Evolutionary conservation across 164 flowering plant species (phyloP).

Genomic region (Berberis thunbergii): DNA sequence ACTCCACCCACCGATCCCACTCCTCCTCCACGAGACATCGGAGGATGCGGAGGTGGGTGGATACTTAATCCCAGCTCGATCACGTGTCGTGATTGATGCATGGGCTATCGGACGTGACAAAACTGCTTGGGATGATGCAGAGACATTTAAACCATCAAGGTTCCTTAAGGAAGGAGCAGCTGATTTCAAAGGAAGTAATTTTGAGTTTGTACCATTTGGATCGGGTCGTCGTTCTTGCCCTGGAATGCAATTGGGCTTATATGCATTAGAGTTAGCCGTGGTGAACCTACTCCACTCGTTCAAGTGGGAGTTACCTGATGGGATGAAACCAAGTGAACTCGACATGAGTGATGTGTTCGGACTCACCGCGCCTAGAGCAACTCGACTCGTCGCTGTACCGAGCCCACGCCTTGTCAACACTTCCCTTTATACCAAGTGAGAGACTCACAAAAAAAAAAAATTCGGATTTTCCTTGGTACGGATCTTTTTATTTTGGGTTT

Average conservation of each 20-base stretch:
- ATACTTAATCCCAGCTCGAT: constrained; percentile 7
- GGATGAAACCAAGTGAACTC: background rate
- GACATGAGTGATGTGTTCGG: background rate
- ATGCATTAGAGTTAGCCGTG: background rate
- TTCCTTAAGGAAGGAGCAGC: background rate
- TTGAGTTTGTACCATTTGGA: background rate
- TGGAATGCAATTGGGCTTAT: background rate
- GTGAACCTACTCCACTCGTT: background rate
- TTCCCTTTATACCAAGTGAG: no score
- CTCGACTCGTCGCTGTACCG: background rate
- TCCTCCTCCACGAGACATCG: constrained; percentile 66
- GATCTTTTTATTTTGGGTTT: no score
- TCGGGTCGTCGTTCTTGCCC: background rate
- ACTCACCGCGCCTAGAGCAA: background rate
- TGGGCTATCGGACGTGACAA: background rate
- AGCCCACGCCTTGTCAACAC: background rate
- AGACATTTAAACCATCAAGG: background rate
- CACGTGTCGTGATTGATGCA: background rate
- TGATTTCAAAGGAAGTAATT: background rate
- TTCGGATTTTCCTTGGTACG: no score
- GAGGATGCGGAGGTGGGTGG: constrained; percentile 51
- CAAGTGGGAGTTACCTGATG: background rate
- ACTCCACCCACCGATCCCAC: constrained; percentile 76
- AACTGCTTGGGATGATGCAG: background rate
- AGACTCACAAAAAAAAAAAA: no score